Percentiles rank a stretch among this genome's conserved stretches.
These are phyloP conservation scores for Monosporozyma unispora DNA, from an alignment of 805 yeast species.

Conservation along the genomic window DNA sequence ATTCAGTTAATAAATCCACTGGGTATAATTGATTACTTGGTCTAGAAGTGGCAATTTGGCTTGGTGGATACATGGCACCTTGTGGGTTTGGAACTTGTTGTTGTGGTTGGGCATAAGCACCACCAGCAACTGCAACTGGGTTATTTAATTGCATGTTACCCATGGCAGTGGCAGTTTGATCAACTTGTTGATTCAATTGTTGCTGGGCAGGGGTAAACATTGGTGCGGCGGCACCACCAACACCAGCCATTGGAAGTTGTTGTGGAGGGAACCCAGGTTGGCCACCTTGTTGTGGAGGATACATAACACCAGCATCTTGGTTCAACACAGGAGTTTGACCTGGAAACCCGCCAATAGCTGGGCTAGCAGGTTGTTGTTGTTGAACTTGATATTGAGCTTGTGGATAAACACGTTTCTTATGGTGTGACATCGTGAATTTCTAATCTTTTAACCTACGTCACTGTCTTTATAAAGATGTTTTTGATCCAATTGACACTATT, in stretches of 20 bases:
- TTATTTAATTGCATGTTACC: conserved; percentile 30
- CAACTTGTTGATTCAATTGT: conserved; percentile 26
- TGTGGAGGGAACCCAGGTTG: conserved; percentile 1
- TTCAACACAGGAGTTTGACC: conserved; percentile 3
- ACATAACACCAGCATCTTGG: conserved; percentile 1
- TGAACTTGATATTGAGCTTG: conserved; percentile 10
- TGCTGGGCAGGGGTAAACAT: conserved; percentile 24
- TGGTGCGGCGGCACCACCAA: not conserved
- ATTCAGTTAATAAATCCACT: conserved; percentile 71
- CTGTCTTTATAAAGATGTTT: not conserved
- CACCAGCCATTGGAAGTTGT: not conserved
- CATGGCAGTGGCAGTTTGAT: conserved; percentile 27
- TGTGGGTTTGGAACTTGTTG: conserved; percentile 8
- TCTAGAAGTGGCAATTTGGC: conserved; percentile 10
- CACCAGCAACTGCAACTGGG: conserved; percentile 20
- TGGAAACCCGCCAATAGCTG: not conserved
- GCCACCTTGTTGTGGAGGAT: not conserved
- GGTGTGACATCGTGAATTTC: conserved; percentile 26
- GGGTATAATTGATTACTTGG: conserved; percentile 79
- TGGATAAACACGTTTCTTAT: conserved; percentile 42
- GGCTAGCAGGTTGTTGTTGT: conserved; percentile 1
- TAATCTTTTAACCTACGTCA: not conserved
- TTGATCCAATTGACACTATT: not conserved
- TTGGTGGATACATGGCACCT: not conserved
- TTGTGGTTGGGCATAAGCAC: conserved; percentile 18